Percentiles rank a stretch among this genome's conserved stretches.
Evolutionary conservation across 495 filamentous ascomycete genomes (phyloP).

Genomic region (Neurospora sublineolata): DNA sequence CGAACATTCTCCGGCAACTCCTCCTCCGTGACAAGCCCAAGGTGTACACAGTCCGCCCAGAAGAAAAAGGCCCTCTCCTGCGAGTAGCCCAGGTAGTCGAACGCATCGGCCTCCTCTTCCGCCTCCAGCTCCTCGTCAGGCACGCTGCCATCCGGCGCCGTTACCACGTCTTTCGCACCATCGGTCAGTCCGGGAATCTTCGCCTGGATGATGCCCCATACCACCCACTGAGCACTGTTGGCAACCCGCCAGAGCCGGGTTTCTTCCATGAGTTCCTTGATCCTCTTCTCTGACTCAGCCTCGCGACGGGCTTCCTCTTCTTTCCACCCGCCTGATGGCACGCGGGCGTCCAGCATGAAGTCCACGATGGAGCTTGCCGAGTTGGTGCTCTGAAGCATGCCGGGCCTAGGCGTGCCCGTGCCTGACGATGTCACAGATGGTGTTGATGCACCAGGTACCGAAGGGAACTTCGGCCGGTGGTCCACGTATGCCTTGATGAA

Average conservation of each 20-base stretch:
- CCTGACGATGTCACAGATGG: slow-evolving; percentile 36
- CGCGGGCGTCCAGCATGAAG: slow-evolving; percentile 61
- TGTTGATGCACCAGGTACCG: slow-evolving; percentile 35
- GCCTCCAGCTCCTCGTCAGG: slow-evolving; percentile 32
- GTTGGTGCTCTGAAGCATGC: slow-evolving; percentile 13
- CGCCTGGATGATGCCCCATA: slow-evolving; percentile 94
- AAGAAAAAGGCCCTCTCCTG: slow-evolving; percentile 87
- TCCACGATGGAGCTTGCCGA: slow-evolving; percentile 39
- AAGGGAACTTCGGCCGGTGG: slow-evolving; percentile 51
- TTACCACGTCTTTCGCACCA: slow-evolving; percentile 5
- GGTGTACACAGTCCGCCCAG: slow-evolving; percentile 70
- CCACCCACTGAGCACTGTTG: slow-evolving; percentile 82
- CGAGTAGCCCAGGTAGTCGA: slow-evolving; percentile 87
- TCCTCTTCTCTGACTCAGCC: slow-evolving; percentile 46
- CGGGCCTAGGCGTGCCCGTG: slow-evolving; percentile 16
- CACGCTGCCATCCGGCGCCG: not conserved
- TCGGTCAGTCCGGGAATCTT: slow-evolving; percentile 52
- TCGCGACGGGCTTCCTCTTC: slow-evolving; percentile 52
- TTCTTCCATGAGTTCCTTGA: slow-evolving; percentile 62
- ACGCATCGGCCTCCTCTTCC: slow-evolving; percentile 43
- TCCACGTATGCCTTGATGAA: slow-evolving; percentile 81
- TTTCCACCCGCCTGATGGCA: slow-evolving; percentile 42
- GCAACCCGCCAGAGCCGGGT: slow-evolving; percentile 74
- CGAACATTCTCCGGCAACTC: slow-evolving; percentile 57
- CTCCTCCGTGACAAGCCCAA: slow-evolving; percentile 59